A percentile compares a stretch with the other conserved stretches of the same genome.
phyloP scores from a whole-genome alignment of 2,329 filamentous ascomycete genomes.

The Colletotrichum sp. region DNA sequence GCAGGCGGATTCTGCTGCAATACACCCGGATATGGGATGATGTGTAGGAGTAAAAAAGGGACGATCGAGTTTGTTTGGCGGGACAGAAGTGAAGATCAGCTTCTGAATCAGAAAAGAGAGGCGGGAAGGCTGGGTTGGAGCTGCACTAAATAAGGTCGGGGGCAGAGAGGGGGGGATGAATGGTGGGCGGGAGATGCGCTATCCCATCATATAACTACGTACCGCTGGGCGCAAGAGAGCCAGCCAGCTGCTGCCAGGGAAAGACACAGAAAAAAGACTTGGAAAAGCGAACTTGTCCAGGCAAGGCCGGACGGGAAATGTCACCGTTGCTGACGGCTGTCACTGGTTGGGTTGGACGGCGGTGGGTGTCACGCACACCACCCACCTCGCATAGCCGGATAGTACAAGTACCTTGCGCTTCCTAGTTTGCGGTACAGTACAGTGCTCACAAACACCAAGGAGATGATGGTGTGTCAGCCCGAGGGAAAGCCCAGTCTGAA shows the following conservation, averaged over 20 bases:
- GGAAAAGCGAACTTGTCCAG: background rate
- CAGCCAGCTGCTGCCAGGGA: background rate
- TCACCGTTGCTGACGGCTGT: background rate
- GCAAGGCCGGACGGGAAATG: background rate
- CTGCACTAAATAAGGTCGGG: background rate
- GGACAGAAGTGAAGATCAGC: background rate
- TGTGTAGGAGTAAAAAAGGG: background rate
- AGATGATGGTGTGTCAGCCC: background rate
- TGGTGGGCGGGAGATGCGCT: conserved; percentile 4
- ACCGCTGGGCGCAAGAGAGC: background rate
- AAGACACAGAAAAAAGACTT: background rate
- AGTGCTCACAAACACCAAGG: background rate
- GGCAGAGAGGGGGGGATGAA: background rate
- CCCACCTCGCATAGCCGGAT: background rate
- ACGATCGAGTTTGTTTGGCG: background rate
- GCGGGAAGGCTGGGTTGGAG: background rate
- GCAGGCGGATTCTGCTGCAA: background rate
- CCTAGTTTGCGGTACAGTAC: background rate
- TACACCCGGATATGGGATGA: background rate
- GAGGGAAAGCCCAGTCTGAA: conserved; percentile 5
- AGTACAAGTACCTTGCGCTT: background rate
- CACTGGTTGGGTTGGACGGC: background rate
- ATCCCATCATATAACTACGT: conserved; percentile 6
- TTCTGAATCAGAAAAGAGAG: background rate
- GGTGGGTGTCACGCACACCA: background rate